phyloP scores from a whole-genome alignment of 1,284 basidiomycete species.

The Cutaneotrichosporon sp. region DNA sequence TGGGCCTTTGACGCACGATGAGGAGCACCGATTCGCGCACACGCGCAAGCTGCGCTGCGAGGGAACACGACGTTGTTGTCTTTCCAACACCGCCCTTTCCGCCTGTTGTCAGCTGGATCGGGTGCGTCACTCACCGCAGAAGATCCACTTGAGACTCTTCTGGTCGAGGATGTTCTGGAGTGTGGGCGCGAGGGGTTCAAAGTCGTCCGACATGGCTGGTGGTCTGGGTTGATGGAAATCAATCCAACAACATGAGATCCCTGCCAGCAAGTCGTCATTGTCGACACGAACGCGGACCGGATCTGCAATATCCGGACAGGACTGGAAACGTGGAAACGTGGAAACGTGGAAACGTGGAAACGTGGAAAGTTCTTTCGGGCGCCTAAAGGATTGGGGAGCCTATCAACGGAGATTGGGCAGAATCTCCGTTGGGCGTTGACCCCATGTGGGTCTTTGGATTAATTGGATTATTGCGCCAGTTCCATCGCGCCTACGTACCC shows the following conservation, averaged over 20 bases:
- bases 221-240: not conserved
- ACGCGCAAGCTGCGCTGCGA: slow-evolving; percentile 87
- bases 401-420: no score
- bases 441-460: no score
- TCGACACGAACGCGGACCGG: no score
- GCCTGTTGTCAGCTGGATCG: slow-evolving; percentile 54
- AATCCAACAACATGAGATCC: not conserved
- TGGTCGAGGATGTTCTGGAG: slow-evolving; percentile 88
- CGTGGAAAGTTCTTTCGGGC: no score
- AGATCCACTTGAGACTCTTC: slow-evolving; percentile 87
- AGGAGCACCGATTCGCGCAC: slow-evolving; percentile 84
- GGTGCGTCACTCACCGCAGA: slow-evolving; percentile 67
- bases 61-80: slow-evolving; percentile 92
- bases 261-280: not conserved
- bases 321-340: no score
- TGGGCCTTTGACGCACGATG: slow-evolving; percentile 60
- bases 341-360: no score
- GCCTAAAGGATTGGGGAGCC: no score
- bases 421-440: no score
- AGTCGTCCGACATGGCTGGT: slow-evolving; percentile 26
- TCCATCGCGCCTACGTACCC: no score
- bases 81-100: slow-evolving; percentile 90
- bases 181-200: slow-evolving; percentile 60
- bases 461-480: no score
- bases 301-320: no score